Evolutionary conservation across 306 rosid species (phyloP).

Genomic region (Cicer cuneatum): DNA sequence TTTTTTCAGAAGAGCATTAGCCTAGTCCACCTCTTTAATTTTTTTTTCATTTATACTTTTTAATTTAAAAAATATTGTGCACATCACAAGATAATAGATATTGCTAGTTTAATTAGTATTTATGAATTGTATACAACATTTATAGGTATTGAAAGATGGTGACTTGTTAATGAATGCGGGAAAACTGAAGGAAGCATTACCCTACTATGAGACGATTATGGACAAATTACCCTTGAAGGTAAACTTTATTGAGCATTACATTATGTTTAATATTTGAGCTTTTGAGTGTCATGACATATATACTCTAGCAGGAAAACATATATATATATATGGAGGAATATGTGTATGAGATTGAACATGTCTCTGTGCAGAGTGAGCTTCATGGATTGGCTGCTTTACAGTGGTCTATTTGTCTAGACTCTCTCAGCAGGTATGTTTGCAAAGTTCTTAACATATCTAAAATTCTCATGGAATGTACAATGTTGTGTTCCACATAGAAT

Average conservation of each 20-base stretch:
- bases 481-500: conserved; percentile 9
- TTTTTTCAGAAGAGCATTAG: not conserved
- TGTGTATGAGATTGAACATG: conserved; percentile 48
- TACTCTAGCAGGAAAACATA: conserved; percentile 34
- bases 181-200: conserved; percentile 69
- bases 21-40: not conserved
- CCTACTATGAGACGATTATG: conserved; percentile 77
- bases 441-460: conserved; percentile 40
- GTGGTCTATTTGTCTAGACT: conserved; percentile 92
- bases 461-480: conserved; percentile 31
- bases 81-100: not conserved
- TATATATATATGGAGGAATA: conserved; percentile 39
- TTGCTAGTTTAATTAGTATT: conserved; percentile 14
- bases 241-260: conserved; percentile 36
- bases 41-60: not conserved
- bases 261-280: conserved; percentile 29
- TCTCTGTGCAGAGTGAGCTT: conserved; percentile 77
- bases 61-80: not conserved
- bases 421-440: conserved; percentile 67
- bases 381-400: conserved; percentile 95
- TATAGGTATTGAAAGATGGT: conserved; percentile 75
- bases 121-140: conserved; percentile 5
- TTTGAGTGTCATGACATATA: conserved; percentile 37
- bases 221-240: conserved; percentile 76
- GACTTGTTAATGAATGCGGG: conserved; percentile 77